A percentile compares a stretch with the other conserved stretches of the same genome.
phyloP scores from a whole-genome alignment of 73 alveolate genomes.

The Paramecium pentaurelia region DNA sequence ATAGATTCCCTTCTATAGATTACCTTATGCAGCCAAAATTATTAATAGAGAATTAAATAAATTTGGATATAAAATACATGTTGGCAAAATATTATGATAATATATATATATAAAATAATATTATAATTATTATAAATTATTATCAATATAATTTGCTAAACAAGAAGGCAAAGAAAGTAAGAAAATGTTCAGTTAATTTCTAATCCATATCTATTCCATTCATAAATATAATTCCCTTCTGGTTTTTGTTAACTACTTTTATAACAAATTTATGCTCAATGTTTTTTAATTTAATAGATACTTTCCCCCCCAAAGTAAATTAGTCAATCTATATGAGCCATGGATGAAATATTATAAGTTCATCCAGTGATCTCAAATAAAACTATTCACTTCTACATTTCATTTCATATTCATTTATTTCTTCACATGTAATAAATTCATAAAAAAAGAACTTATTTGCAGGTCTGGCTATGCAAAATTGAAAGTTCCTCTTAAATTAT shows the following conservation, averaged over 20 bases:
- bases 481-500: neutral
- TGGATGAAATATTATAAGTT: neutral
- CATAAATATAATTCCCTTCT: neutral
- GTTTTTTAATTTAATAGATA: neutral
- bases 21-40: conserved; percentile 56
- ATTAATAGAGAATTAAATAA: conserved; percentile 50
- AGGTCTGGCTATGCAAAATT: conserved; percentile 6
- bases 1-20: conserved; percentile 51
- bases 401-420: neutral
- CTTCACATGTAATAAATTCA: neutral
- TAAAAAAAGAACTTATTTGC: conserved; percentile 1
- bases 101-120: neutral
- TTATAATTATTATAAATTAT: neutral
- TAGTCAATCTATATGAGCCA: neutral
- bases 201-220: conserved; percentile 7
- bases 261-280: neutral
- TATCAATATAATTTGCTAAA: neutral
- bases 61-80: conserved; percentile 30
- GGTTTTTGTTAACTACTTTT: neutral
- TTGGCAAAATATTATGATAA: neutral
- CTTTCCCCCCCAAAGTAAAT: neutral
- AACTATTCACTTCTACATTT: neutral
- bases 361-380: neutral
- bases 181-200: neutral
- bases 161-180: neutral